A percentile compares a stretch with the other conserved stretches of the same genome.
phyloP scores from a whole-genome alignment of 2,329 filamentous ascomycete species.

The Colletotrichum gloeosporioides region DNA sequence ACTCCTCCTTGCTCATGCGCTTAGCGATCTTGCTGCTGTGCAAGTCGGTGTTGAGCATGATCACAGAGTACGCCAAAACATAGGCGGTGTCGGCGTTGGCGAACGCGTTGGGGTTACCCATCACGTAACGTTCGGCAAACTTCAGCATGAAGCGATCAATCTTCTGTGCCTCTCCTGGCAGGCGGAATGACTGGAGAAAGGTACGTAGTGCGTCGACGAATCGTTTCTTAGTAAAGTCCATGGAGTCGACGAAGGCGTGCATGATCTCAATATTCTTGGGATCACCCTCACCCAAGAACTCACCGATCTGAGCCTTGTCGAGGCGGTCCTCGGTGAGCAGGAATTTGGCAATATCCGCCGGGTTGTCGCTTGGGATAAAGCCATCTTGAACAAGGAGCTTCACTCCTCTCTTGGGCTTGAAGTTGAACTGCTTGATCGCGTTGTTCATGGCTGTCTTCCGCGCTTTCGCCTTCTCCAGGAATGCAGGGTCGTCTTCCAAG shows the following conservation, averaged over 20 bases:
- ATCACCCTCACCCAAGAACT: constrained; percentile 94
- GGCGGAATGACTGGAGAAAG: constrained; percentile 92
- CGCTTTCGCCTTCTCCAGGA: constrained; percentile 94
- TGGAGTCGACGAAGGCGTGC: constrained; percentile 95
- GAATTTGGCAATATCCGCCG: constrained; percentile 85
- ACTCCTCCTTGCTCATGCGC: constrained; percentile 95
- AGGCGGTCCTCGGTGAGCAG: constrained; percentile 81
- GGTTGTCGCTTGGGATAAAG: constrained; percentile 81
- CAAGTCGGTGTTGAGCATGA: constrained; percentile 94
- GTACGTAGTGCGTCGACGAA: constrained; percentile 92
- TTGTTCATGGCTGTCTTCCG: constrained; percentile 91
- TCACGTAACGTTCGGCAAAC: constrained; percentile 94
- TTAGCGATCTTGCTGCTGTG: constrained; percentile 85
- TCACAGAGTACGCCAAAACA: constrained; percentile 93
- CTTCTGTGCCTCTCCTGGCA: constrained; percentile 96
- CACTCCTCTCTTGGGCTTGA: constrained; percentile 94
- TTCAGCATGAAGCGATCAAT: constrained; percentile 99
- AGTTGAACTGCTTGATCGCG: constrained; percentile 92
- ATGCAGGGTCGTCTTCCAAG: constrained; percentile 86
- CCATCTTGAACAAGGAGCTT: constrained; percentile 83
- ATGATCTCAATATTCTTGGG: constrained; percentile 83
- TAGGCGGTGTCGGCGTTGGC: constrained; percentile 98
- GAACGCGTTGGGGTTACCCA: constrained; percentile 94
- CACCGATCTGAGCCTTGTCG: constrained; percentile 91
- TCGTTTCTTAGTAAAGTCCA: constrained; percentile 90